These are phyloP conservation scores for Cucurbita ficifolia DNA, from an alignment of 306 rosid species.

Conservation along the genomic window DNA sequence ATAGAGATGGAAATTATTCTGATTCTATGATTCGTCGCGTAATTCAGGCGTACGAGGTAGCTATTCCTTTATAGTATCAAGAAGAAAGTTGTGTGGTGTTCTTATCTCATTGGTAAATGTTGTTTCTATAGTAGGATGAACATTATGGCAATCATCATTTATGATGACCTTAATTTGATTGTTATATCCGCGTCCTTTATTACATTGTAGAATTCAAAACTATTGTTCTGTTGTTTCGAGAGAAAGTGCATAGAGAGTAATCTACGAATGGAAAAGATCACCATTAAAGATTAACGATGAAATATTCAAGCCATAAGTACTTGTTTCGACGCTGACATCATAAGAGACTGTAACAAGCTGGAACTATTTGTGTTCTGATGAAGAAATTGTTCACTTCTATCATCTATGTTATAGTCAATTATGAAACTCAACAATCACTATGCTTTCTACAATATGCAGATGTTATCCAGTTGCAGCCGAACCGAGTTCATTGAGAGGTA, in stretches of 20 bases:
- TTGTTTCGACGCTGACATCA: neutral
- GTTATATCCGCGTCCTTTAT: neutral
- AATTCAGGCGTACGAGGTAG: slow-evolving; percentile 70
- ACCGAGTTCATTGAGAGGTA: slow-evolving; percentile 62
- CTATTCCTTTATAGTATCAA: neutral
- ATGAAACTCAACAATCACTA: neutral
- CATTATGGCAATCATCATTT: neutral
- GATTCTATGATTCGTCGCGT: slow-evolving; percentile 73
- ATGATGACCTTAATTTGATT: neutral
- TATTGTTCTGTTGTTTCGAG: neutral
- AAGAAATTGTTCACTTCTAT: neutral
- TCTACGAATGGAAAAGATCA: neutral
- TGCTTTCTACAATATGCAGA: slow-evolving; percentile 26
- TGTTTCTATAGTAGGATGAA: neutral
- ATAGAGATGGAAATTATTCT: slow-evolving; percentile 29
- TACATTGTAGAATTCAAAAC: neutral
- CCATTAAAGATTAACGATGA: neutral
- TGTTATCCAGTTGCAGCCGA: slow-evolving; percentile 52
- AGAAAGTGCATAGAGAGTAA: neutral
- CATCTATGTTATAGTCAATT: neutral
- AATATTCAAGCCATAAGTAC: neutral
- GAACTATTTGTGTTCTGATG: neutral
- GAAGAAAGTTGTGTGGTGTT: neutral
- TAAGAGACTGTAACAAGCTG: neutral
- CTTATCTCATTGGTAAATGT: neutral